Conservation (phyloP, 257 asterid genomes). For the Hygrophila difformis region DNA sequence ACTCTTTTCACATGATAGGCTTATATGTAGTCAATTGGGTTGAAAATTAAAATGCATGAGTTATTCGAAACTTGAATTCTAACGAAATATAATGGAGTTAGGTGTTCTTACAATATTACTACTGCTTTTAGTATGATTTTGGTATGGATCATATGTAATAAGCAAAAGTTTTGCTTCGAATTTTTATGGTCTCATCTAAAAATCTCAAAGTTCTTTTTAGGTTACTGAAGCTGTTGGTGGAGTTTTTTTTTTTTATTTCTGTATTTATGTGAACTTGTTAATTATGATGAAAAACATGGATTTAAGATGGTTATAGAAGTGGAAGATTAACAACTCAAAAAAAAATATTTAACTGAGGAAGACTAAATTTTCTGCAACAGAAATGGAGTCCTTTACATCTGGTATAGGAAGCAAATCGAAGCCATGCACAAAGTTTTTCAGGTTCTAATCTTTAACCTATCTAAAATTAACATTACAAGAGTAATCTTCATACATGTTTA, state of each 20-base stretch:
- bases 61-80: neutral
- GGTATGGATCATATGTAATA: neutral
- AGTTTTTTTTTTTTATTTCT: neutral
- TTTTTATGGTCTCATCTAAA: neutral
- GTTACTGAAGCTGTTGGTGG: neutral
- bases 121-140: neutral
- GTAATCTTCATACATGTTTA: slow-evolving; percentile 17
- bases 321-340: slow-evolving; percentile 25
- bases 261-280: neutral
- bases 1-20: neutral
- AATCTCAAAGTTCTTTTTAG: neutral
- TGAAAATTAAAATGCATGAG: neutral
- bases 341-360: slow-evolving; percentile 37
- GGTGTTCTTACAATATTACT: too few relatives aligned
- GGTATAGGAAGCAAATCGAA: slow-evolving; percentile 91
- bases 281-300: slow-evolving; percentile 12
- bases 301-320: slow-evolving; percentile 22
- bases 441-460: slow-evolving; percentile 79
- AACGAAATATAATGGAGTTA: neutral
- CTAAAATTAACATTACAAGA: slow-evolving; percentile 32
- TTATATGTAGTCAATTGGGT: neutral
- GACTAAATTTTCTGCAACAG: slow-evolving; percentile 66
- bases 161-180: neutral
- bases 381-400: slow-evolving; percentile 63
- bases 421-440: slow-evolving; percentile 93